These are phyloP conservation scores for Pyrus pyrifolia DNA, from an alignment of 306 rosid species.

Conservation along the genomic window DNA sequence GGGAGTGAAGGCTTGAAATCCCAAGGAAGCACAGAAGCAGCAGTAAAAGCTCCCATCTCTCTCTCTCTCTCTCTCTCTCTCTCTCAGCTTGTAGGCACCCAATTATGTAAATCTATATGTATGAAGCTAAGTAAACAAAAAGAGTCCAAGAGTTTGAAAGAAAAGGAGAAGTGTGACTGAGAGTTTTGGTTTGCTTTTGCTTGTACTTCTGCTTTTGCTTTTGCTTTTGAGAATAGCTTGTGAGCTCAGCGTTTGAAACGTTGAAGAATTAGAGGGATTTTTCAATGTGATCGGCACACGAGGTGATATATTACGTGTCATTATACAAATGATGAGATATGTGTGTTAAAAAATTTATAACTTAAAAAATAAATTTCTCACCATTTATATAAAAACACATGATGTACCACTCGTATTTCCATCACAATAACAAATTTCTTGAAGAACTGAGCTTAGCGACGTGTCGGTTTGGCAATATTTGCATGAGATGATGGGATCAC, in stretches of 20 bases:
- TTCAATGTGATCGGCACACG: fast-evolving
- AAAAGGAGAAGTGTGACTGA: neutral
- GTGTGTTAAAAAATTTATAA: too few relatives aligned
- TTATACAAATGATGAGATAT: too few relatives aligned
- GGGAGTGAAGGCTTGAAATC: conserved; percentile 37
- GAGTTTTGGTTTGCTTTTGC: neutral
- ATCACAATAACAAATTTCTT: too few relatives aligned
- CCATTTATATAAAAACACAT: too few relatives aligned
- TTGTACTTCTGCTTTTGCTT: neutral
- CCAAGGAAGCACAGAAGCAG: conserved; percentile 44
- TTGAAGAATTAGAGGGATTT: neutral
- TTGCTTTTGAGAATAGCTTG: conserved; percentile 10
- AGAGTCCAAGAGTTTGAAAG: neutral
- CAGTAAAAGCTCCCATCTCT: conserved; percentile 49
- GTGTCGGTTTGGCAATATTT: conserved; percentile 23
- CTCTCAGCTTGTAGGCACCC: neutral
- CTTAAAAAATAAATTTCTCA: too few relatives aligned
- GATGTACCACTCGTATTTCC: too few relatives aligned
- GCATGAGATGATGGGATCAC: neutral
- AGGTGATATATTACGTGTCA: too few relatives aligned
- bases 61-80: conserved; percentile 3
- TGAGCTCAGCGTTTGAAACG: conserved; percentile 2
- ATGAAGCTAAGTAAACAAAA: neutral
- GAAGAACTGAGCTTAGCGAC: conserved; percentile 11
- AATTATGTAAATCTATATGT: neutral